These are phyloP conservation scores for Agaricus subrufescens DNA, from an alignment of 768 basidiomycete species.

Conservation along the genomic window DNA sequence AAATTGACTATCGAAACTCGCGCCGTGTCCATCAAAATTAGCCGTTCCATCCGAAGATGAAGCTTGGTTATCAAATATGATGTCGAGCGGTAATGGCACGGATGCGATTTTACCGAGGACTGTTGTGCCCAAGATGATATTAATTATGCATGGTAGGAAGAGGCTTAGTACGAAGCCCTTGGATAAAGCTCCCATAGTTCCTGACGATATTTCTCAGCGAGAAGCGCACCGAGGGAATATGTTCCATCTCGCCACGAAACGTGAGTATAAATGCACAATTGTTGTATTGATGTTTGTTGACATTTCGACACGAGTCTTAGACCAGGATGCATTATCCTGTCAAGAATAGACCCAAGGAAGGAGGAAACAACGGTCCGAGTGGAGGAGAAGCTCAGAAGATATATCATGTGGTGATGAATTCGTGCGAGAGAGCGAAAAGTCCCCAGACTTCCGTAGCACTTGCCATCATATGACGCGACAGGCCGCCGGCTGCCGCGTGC, in stretches of 20 bases:
- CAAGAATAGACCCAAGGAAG: too few species aligned
- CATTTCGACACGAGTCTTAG: too few species aligned
- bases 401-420: too few species aligned
- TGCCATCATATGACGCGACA: too few species aligned
- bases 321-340: too few species aligned
- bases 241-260: not conserved
- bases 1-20: constrained; percentile 35
- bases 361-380: too few species aligned
- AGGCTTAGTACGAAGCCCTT: not conserved
- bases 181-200: not conserved
- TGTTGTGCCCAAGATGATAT: not conserved
- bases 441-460: too few species aligned
- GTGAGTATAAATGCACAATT: too few species aligned
- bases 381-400: too few species aligned
- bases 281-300: too few species aligned
- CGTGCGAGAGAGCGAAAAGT: too few species aligned
- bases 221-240: not conserved
- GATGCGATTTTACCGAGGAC: constrained; percentile 17
- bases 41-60: constrained; percentile 35
- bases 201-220: not conserved
- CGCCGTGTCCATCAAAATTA: constrained; percentile 33
- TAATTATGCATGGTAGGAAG: not conserved
- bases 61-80: constrained; percentile 37
- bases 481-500: too few species aligned
- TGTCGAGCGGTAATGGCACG: constrained; percentile 20